Base-by-base conservation (phyloP, 805 yeast species). In the Lipomyces kockii region DNA sequence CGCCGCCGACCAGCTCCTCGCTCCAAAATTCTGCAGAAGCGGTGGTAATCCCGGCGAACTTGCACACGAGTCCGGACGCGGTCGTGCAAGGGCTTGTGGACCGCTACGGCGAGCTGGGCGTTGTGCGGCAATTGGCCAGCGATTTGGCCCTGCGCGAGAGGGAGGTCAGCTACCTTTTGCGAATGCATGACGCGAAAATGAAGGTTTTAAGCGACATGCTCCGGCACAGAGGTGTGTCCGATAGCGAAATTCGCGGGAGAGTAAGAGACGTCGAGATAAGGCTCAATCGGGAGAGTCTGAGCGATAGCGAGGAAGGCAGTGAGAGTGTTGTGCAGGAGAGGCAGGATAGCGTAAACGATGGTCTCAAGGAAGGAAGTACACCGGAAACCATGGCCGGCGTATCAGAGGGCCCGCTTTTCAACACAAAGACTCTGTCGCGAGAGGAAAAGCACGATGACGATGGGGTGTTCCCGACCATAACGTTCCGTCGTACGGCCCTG, bases 61-160 rank as follows among this genome's bases (percentile, higher is more conserved):
- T 80, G 29, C 83, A 80, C 67, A 67, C 77, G n/a, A 69, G 77
- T 3, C 71, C 80, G 0, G 80, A 78, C 58, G 66, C 63, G 12
- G 73, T 76, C 9, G 74, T 81, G 17, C 74, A 76, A 22, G 76
- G 77, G n/a, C 66, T 78, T 29, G 70, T 80, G 1, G 74, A 73
- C 6, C 69, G 80, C 11, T 75, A 77, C 60, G 82, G 83, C 3
- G 76, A 77, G 0, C 71, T 76, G 7, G 72, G 71, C 0, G 78
- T 84, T 29, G 79, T 85, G 3, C 77, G 83, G 51, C 87, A 84
- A 70, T 74, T 85, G 22, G 82, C 86, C 0, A 68, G 78, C 1
- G 87, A 85, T 63, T 72, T 85, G 67, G 83, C 85, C 0, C 76
- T 78, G 46, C 78, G 85, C 46, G 87, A 85, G 62, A 78, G 83